Evolutionary conservation across 257 asterid genomes (phyloP), one percentile per base, ranked within the genome.

Genomic region (Fraxinus americana): DNA sequence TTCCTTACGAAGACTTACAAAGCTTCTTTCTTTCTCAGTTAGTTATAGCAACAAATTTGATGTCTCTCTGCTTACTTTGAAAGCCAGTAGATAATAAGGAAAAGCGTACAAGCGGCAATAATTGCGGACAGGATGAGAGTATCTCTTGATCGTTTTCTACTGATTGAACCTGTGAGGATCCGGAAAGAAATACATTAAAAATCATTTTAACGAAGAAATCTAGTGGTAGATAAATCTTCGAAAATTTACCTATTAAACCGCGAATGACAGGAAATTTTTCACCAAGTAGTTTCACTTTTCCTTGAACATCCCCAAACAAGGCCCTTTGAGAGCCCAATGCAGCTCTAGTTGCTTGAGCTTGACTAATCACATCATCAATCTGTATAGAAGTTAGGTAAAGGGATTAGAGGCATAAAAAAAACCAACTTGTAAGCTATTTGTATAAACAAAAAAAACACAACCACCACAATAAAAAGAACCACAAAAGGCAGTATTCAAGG

Each of bases 311-410:
- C 77, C 98, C 93, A 82, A 96, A 92, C 82, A 96, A 81, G 75
- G 98, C 69, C 80, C 97, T 90, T 78, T 93, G 97, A 23, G 99
- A 89, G 71, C 97, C 94, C 92, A 96, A 79, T 67, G 82, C 94
- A 19, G 93, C 85, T 82, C 96, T 84, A 75, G 98, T 96, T 27
- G 98, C 85, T 88, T 96, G 99, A 83, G 98, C 99, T 96, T 96
- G 99, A 86, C 85, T 82, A 79, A 96, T 96, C 83, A 93, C 99
- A 43, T 96, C 97, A 77, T 93, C 98, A 78, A 96, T 93, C 98
- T 96, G 82, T 73, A 83, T 67, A 48, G 39, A 48, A 57, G 67
- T 70, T 78, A 3, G 68, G 11, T 34, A 38, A 35, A 73, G 21
- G 39, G 67, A 43, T 67, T 77, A 66, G 57, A 74, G 21, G 75